phyloP scores from a whole-genome alignment of 345 rosid genomes.

The Corymbia maculata region DNA sequence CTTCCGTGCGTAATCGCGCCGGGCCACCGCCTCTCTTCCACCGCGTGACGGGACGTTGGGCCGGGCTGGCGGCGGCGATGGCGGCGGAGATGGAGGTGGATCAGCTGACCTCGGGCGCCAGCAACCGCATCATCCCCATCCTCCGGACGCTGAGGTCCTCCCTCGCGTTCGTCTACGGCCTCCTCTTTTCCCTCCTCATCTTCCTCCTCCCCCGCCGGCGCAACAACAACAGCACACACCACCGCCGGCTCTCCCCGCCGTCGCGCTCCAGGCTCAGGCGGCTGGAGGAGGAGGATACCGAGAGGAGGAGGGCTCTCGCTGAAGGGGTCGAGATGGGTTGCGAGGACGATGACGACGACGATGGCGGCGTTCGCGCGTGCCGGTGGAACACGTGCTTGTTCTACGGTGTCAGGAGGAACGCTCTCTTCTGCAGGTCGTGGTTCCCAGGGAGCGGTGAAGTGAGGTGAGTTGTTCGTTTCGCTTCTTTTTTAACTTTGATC shows the following conservation, averaged over 20 bases:
- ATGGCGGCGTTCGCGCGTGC: slow-evolving; percentile 12
- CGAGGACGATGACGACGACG: slow-evolving; percentile 35
- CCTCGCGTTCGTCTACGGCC: slow-evolving; percentile 34
- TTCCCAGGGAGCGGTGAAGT: slow-evolving; percentile 52
- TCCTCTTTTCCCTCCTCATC: slow-evolving; percentile 46
- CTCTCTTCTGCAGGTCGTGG: slow-evolving; percentile 89
- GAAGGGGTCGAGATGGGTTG: slow-evolving; percentile 50
- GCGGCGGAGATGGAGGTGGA: slow-evolving; percentile 64
- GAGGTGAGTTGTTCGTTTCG: slow-evolving; percentile 25
- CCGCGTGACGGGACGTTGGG: not conserved
- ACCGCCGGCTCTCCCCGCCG: slow-evolving; percentile 7
- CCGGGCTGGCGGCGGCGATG: not conserved
- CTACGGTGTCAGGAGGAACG: slow-evolving; percentile 51
- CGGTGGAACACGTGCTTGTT: slow-evolving; percentile 53
- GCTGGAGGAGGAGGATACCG: slow-evolving; percentile 87
- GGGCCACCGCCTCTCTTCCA: not conserved
- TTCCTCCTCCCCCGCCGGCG: slow-evolving; percentile 60
- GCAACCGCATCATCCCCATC: slow-evolving; percentile 89
- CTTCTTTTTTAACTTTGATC: not conserved
- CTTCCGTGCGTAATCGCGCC: too few species aligned
- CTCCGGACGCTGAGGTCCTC: slow-evolving; percentile 35
- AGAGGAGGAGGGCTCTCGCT: slow-evolving; percentile 70
- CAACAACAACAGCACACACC: not conserved
- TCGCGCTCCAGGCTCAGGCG: slow-evolving; percentile 24
- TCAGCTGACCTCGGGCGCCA: slow-evolving; percentile 90